Evolutionary conservation across 495 filamentous ascomycete genomes (phyloP), one percentile per base, ranked within the genome.

Genomic region (Aspergillus kassunensis): DNA sequence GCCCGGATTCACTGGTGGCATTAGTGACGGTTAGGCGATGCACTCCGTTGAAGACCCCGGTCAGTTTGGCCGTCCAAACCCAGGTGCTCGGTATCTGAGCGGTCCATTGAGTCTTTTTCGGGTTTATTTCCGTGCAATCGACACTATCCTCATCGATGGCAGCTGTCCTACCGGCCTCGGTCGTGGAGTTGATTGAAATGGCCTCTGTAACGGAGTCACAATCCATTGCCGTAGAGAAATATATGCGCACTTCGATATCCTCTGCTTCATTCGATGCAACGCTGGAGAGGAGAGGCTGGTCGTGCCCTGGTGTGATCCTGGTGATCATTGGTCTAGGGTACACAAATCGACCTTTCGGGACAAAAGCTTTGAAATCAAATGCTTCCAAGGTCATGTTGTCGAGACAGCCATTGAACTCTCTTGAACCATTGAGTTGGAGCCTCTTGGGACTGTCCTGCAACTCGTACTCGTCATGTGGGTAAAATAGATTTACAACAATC

Each of bases 401-500:
- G 5, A 85, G 53, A 56, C 86, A 88, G 12, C 84, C 86, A 37
- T 82, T 84, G 31, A 58, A 60, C 1, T 72, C 54, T 6, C 51
- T 61, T 0, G 76, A 77, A 6, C 70, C 69, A 34, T 77, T 72
- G 19, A 81, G 53, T 23, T 64, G 64, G 18, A 80, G 62, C 29
- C 69, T 70, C 0, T 64, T 62, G 0, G 67, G 64, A n/a, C 70
- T 52, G 19, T 63, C 57, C 30, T 65, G 63, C 12, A 87, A 60
- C 0, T 60, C 73, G 30, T 77, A 60, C 55, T 85, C 77, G 24
- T 84, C 81, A 45, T 81, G 80, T 1, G 83, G 82, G 54, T 76
- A 82, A 62, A 87, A 85, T n/a, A 89, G 60, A 59, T 87, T 86
- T 56, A 77, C 79, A 54, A 89, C 83, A 1, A 74, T 79, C 25